phyloP scores from a whole-genome alignment of 2,329 filamentous ascomycete species.

The Lomentospora prolificans region DNA sequence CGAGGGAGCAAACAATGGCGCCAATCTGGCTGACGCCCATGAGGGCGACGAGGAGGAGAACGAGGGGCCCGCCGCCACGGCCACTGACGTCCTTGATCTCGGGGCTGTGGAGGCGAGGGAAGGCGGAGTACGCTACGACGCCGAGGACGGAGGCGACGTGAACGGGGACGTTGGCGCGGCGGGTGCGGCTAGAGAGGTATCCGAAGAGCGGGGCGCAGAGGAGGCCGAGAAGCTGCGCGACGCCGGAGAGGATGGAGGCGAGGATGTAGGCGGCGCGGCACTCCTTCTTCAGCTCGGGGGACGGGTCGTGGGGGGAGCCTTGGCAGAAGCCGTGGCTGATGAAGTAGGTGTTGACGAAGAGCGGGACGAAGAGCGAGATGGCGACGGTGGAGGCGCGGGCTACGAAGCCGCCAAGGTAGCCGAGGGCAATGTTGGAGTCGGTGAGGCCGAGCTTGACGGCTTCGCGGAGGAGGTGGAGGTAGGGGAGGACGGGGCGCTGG shows the following conservation, averaged over 20 bases:
- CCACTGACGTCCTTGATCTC: conserved; percentile 57
- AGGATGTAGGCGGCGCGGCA: conserved; percentile 83
- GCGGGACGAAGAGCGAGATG: conserved; percentile 87
- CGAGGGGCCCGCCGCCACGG: conserved; percentile 54
- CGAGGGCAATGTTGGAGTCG: conserved; percentile 71
- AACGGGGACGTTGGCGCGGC: conserved; percentile 62
- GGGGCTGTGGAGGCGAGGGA: conserved; percentile 68
- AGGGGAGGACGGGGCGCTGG: conserved; percentile 35
- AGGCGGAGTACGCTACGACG: conserved; percentile 64
- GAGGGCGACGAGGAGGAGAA: conserved; percentile 69
- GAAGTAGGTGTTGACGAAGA: conserved; percentile 89
- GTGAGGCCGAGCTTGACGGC: conserved; percentile 62
- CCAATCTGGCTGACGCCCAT: conserved; percentile 93
- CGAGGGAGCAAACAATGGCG: conserved; percentile 91
- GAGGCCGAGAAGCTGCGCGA: conserved; percentile 78
- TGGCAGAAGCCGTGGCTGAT: conserved; percentile 71
- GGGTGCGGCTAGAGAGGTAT: conserved; percentile 63
- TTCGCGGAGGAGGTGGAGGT: conserved; percentile 49
- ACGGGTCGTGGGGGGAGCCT: conserved; percentile 51
- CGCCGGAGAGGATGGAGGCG: conserved; percentile 76
- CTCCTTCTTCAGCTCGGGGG: conserved; percentile 69
- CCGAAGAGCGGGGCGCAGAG: conserved; percentile 81
- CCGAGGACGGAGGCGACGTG: conserved; percentile 63
- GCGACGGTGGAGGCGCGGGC: conserved; percentile 89
- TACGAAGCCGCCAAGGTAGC: conserved; percentile 90